A percentile compares a stretch with the other conserved stretches of the same genome.
These are phyloP conservation scores for Spencermartinsiella ligniputridi DNA, from an alignment of 1,139 yeast species.

Conservation along the genomic window DNA sequence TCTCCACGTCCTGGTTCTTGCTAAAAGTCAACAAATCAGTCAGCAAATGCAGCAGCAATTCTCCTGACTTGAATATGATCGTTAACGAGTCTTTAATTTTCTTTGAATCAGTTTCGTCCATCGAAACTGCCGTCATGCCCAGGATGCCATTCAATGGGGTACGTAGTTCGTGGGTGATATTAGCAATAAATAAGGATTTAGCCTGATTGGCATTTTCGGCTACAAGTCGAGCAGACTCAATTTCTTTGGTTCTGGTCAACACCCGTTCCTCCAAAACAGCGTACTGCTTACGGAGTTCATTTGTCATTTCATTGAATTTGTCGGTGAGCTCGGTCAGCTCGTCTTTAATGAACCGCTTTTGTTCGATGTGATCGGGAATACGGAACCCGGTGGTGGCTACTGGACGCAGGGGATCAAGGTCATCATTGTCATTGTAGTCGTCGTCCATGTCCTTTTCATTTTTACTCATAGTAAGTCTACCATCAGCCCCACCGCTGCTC, in stretches of 20 bases:
- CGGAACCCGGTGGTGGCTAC: slow-evolving; percentile 20
- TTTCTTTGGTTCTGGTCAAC: slow-evolving; percentile 74
- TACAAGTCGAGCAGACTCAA: slow-evolving; percentile 47
- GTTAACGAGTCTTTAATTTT: slow-evolving; percentile 68
- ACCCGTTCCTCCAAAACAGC: slow-evolving; percentile 84
- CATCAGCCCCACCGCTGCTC: neutral
- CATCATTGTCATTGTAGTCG: neutral
- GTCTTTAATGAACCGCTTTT: slow-evolving; percentile 49
- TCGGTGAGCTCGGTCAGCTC: slow-evolving; percentile 87
- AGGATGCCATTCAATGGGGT: slow-evolving; percentile 90
- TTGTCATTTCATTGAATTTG: slow-evolving; percentile 90
- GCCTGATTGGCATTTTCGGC: slow-evolving; percentile 80
- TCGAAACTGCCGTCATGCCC: slow-evolving; percentile 91
- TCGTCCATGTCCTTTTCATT: slow-evolving; percentile 2
- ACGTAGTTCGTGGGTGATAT: slow-evolving; percentile 86
- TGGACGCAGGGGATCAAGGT: neutral
- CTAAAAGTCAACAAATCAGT: slow-evolving; percentile 85
- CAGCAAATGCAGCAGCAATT: slow-evolving; percentile 71
- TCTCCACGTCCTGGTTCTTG: slow-evolving; percentile 65
- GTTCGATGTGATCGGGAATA: slow-evolving; percentile 32
- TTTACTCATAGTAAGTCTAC: neutral
- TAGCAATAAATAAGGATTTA: slow-evolving; percentile 87
- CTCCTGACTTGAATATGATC: slow-evolving; percentile 82
- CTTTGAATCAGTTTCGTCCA: slow-evolving; percentile 72
- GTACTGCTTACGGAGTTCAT: slow-evolving; percentile 81